Conservation (phyloP, 768 basidiomycete species). For the Lactarius hatsudake region DNA sequence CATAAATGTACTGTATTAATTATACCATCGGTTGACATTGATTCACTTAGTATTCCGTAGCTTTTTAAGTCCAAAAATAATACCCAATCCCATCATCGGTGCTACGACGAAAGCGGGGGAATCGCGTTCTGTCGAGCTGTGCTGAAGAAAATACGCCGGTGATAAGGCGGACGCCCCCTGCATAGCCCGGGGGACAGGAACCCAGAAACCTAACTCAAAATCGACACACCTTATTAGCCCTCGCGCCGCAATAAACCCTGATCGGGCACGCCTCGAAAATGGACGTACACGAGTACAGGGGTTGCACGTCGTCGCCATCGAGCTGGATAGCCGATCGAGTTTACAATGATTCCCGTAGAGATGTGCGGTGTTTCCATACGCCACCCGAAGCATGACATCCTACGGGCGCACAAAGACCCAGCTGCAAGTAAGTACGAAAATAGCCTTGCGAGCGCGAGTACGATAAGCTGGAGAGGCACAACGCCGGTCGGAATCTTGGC, state of each 20-base stretch:
- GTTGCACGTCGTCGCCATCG: background rate
- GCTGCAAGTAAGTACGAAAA: too few species aligned
- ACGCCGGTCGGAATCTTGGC: too few species aligned
- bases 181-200: background rate
- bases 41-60: background rate
- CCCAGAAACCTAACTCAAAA: background rate
- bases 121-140: background rate
- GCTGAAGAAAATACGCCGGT: background rate
- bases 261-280: background rate
- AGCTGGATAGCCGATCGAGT: background rate
- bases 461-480: too few species aligned
- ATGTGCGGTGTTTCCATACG: too few species aligned
- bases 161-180: background rate
- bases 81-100: background rate
- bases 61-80: background rate
- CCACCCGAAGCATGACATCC: too few species aligned
- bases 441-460: too few species aligned
- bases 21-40: background rate
- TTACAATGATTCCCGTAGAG: too few species aligned
- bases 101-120: background rate
- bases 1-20: background rate
- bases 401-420: too few species aligned
- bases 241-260: background rate
- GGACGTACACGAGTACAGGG: background rate
- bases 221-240: background rate